Evolutionary conservation across 2,329 filamentous ascomycete genomes (phyloP), one percentile per base, ranked within the genome.

Genomic region (Ascomycota sp.): DNA sequence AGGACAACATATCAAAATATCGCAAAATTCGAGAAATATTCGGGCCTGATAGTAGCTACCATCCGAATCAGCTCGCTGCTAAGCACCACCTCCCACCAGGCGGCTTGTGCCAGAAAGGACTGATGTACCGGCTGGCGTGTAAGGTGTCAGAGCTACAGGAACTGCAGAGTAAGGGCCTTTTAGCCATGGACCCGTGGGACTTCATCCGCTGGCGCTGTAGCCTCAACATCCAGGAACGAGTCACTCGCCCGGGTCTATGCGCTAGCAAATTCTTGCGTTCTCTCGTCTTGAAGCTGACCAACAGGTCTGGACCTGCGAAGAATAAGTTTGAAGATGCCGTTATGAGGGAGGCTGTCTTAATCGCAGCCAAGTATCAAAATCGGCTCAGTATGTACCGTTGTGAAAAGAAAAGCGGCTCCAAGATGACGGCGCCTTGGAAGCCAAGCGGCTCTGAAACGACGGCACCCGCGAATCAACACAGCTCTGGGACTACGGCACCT

Each of bases 141-240:
- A 51, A 51, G 25, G 36, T 57, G 4, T 44, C 45, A 0, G 51
- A 55, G 11, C 39, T 57, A 1, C 35, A 41, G 6, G 36, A 44
- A 5, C 39, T 57, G 1, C 36, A 42, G 4, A 31, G 38, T 1
- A 38, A 32, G 6, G 38, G 43, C 5, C 35, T 50, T 21, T 39
- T 58, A 2, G 21, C 27, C 0, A 58, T 58, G 54, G 47, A 53
- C 7, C 50, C 54, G 0, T 53, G 47, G 35, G 49, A 56, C 37
- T 58, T 57, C 33, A 40, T 56, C 29, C 44, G 55, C 12, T 57
- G 52, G 53, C 43, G 52, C 13, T 39, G 53, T 24, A 34, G 36
- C 6, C 33, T 36, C 7, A 44, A 45, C 25, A 35, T 44, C 3
- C 27, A 37, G 7, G 35, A 41, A 13, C 25, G 34, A 12, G 34